Base-by-base conservation (phyloP, 2,329 filamentous ascomycete species). In the Xylariales sp. region DNA sequence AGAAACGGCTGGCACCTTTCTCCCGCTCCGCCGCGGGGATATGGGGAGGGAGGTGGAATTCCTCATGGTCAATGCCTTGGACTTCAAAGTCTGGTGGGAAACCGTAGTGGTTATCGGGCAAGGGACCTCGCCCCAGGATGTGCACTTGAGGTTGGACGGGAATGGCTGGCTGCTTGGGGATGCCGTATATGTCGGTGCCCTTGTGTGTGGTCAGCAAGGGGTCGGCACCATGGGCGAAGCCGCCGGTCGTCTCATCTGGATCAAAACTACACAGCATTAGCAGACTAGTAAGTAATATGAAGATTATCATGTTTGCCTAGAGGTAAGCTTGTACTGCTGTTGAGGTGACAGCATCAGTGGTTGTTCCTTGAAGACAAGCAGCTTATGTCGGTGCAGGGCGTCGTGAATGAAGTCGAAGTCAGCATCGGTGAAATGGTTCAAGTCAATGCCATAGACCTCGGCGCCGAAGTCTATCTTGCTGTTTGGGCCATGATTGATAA, bases 81-180 rank as follows among this genome's bases (percentile, higher is more conserved):
- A 65, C 51, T 45, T 64, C 59, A 43, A 65, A 64, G 2, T 56
- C 61, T 1, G 59, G 55, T 1, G 62, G 62, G 32, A 64, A 64
- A 25, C 61, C 53, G 38, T 58, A 63, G 47, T 65, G 58, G 52
- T 87, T 89, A 22, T 76, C 73, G 1, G 73, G 59, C 1, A 90
- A 73, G 32, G 76, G 73, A 4, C 86, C 86, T 54, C 89, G 88
- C 28, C 86, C 86, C 46, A 90, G 89, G 41, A 89, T 80, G 55
- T 90, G 86, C 1, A 87, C 82, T 58, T 90, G 84, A 0, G 86
- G 84, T 58, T 90, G 86, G 52, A 86, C 81, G 0, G 86, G 85
- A 31, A 90, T 79, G 0, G 86, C 59, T 1, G 50, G 46, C 11
- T 50, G 45, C 34, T 53, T 53, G 38, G 61, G 60, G 9, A 63